Evolutionary conservation across 2,329 filamentous ascomycete genomes (phyloP).

Genomic region (Diaporthe eres): DNA sequence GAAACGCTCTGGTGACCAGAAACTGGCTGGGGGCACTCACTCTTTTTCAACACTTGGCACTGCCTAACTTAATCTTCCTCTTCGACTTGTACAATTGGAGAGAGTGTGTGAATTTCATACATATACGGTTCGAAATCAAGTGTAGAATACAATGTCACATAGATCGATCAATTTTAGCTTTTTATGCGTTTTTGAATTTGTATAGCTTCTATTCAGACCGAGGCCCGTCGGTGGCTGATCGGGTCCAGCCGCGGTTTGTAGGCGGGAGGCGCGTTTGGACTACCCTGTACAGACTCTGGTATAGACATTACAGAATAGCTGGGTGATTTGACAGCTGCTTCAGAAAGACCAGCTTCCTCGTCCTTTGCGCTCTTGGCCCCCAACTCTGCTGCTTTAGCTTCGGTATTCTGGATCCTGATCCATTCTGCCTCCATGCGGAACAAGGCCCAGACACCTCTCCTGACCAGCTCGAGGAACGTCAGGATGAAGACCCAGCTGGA

Average conservation of each 20-base stretch:
- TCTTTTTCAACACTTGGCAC: neutral
- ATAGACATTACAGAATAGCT: slow-evolving; percentile 18
- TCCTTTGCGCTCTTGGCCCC: neutral
- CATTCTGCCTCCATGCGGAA: slow-evolving; percentile 31
- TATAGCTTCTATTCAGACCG: neutral
- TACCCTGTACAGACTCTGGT: neutral
- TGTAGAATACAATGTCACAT: neutral
- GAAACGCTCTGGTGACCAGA: neutral
- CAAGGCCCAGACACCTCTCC: neutral
- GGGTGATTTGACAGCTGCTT: neutral
- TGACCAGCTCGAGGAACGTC: neutral
- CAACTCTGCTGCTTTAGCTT: neutral
- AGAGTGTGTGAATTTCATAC: too few species aligned
- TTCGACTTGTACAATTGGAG: too few species aligned
- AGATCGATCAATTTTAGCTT: too few species aligned
- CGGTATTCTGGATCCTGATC: slow-evolving; percentile 7
- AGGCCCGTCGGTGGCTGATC: neutral
- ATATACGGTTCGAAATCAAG: neutral
- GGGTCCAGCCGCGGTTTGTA: neutral
- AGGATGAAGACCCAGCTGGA: slow-evolving; percentile 6
- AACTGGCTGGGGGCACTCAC: neutral
- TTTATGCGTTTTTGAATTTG: neutral
- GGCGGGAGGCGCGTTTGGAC: slow-evolving; percentile 6
- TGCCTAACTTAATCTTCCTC: too few species aligned
- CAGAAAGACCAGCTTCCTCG: slow-evolving; percentile 29